Percentiles rank a stretch among this genome's conserved stretches.
These are phyloP conservation scores for Hypoxylon sp. DNA, from an alignment of 2,329 filamentous ascomycete genomes.

Conservation along the genomic window DNA sequence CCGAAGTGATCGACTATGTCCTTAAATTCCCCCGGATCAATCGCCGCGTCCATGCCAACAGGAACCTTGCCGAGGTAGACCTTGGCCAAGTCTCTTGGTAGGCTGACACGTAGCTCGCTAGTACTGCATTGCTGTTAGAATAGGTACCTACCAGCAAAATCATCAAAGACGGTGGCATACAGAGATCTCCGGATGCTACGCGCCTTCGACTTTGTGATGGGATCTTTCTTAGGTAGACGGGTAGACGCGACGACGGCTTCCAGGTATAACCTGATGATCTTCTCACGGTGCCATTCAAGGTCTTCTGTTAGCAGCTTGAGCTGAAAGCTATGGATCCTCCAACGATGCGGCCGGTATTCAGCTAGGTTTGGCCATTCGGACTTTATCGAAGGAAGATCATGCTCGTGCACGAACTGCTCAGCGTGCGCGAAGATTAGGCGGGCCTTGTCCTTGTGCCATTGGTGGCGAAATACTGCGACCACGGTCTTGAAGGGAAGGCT, in stretches of 20 bases:
- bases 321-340: constrained; percentile 34
- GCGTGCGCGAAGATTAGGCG: constrained; percentile 49
- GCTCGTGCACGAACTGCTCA: constrained; percentile 44
- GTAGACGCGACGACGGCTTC: constrained; percentile 36
- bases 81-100: constrained; percentile 38
- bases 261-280: constrained; percentile 38
- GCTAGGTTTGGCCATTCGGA: constrained; percentile 35
- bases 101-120: constrained; percentile 36
- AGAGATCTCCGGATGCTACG: constrained; percentile 27
- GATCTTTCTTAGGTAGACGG: constrained; percentile 36
- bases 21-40: constrained; percentile 36
- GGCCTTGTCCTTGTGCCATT: constrained; percentile 49
- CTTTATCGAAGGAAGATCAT: constrained; percentile 26
- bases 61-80: constrained; percentile 41
- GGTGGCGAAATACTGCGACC: constrained; percentile 45
- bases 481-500: constrained; percentile 47
- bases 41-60: constrained; percentile 33
- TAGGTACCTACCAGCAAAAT: neutral
- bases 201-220: constrained; percentile 19
- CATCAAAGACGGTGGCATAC: constrained; percentile 19
- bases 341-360: constrained; percentile 37
- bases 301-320: constrained; percentile 26
- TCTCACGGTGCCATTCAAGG: constrained; percentile 43
- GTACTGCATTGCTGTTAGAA: constrained; percentile 25
- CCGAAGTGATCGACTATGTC: constrained; percentile 38